Percentiles rank a stretch among this genome's conserved stretches.
Conservation (phyloP, 495 filamentous ascomycete genomes). For the Chaetomium fimeti region DNA sequence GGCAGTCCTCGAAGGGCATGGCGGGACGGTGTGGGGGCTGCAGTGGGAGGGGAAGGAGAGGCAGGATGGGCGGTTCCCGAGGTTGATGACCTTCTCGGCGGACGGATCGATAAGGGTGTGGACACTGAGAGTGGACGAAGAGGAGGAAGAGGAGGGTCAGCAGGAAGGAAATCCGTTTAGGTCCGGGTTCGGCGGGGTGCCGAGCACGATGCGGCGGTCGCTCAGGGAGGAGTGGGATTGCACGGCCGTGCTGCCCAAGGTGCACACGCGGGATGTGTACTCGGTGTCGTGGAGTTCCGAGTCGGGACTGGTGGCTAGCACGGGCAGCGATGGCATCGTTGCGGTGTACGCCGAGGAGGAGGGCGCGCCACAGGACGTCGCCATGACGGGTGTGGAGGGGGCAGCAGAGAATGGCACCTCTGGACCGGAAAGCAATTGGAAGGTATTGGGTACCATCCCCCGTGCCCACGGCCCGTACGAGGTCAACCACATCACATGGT, state of each 20-base stretch:
- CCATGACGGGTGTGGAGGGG: constrained; percentile 24
- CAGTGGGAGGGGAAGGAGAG: constrained; percentile 67
- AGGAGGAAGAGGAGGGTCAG: constrained; percentile 38
- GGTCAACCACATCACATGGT: constrained; percentile 87
- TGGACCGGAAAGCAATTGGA: constrained; percentile 58
- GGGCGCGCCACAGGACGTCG: constrained; percentile 38
- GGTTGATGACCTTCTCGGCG: constrained; percentile 75
- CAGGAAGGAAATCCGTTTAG: constrained; percentile 22
- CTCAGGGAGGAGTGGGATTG: constrained; percentile 80
- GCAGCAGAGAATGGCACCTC: constrained; percentile 15
- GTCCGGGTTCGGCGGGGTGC: constrained; percentile 50
- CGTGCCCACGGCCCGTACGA: constrained; percentile 88
- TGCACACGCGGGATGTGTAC: constrained; percentile 80
- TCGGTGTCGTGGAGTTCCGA: constrained; percentile 72
- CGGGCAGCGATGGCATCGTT: constrained; percentile 81
- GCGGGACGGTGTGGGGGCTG: constrained; percentile 81
- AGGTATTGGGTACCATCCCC: constrained; percentile 59
- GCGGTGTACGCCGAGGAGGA: constrained; percentile 71
- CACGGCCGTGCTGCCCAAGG: constrained; percentile 65
- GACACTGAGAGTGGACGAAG: constrained; percentile 60
- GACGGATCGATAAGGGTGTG: constrained; percentile 77
- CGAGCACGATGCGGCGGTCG: constrained; percentile 75
- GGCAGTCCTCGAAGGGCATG: constrained; percentile 73
- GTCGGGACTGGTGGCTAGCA: constrained; percentile 73
- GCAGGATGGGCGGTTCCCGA: constrained; percentile 46